phyloP scores from a whole-genome alignment of 257 asterid species.

The Paraleonurus japonicus region DNA sequence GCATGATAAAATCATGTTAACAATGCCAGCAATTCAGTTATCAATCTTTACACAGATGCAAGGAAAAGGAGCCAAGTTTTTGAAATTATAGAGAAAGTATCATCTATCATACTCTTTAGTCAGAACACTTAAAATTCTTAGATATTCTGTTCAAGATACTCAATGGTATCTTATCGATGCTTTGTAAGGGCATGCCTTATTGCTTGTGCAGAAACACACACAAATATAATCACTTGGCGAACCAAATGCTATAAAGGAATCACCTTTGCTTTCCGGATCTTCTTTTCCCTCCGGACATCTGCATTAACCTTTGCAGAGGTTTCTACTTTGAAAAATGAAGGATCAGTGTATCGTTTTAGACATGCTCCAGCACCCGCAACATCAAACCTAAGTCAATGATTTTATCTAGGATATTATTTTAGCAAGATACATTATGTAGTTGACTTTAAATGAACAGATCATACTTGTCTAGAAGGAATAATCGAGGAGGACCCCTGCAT shows the following conservation, averaged over 20 bases:
- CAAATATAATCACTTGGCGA: slow-evolving; percentile 15
- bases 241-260: slow-evolving; percentile 10
- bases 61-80: background rate
- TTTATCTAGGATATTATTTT: background rate
- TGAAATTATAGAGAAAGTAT: background rate
- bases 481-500: slow-evolving; percentile 96
- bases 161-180: background rate
- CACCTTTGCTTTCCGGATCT: slow-evolving; percentile 83
- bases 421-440: background rate
- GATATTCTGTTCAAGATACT: background rate
- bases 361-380: slow-evolving; percentile 99
- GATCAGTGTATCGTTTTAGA: slow-evolving; percentile 93
- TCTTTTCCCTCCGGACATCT: slow-evolving; percentile 72
- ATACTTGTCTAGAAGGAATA: slow-evolving; percentile 96
- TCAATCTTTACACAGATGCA: background rate
- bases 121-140: background rate
- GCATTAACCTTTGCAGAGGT: slow-evolving; percentile 38
- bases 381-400: slow-evolving; percentile 64
- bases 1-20: slow-evolving; percentile 1
- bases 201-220: background rate
- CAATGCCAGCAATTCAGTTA: background rate
- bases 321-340: slow-evolving; percentile 79
- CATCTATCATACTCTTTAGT: background rate
- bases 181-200: background rate
- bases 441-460: slow-evolving; percentile 22